Conservation (phyloP, 106 monocot species). For the Hemerocallis citrina region DNA sequence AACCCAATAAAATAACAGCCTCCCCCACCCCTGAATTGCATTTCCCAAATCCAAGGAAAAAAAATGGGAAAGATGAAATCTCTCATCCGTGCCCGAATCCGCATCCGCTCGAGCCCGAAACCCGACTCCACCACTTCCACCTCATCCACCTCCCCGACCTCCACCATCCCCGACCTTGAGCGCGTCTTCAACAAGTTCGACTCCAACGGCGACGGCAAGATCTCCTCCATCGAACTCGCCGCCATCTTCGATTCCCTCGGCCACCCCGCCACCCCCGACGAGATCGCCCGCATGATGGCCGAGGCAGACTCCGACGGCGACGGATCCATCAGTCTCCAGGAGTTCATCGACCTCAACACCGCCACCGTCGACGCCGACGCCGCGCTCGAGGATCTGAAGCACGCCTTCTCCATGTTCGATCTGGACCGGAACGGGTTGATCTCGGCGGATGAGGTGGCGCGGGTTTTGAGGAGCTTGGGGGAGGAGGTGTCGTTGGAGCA, state of each 20-base stretch:
- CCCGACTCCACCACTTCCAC: background rate
- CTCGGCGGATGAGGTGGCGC: constrained; percentile 43
- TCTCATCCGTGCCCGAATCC: too few species aligned
- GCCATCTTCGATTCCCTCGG: constrained; percentile 36
- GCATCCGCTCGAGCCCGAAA: too few species aligned
- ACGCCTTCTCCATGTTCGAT: constrained; percentile 42
- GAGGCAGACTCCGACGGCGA: constrained; percentile 49
- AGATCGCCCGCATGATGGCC: constrained; percentile 31
- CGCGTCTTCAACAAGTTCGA: constrained; percentile 51
- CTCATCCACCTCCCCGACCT: background rate
- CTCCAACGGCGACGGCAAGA: constrained; percentile 40
- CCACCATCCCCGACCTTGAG: constrained; percentile 19
- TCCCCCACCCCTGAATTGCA: too few species aligned
- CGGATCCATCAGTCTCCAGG: constrained; percentile 37
- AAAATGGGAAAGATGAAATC: constrained; percentile 40
- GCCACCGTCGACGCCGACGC: constrained; percentile 14
- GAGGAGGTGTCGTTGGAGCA: constrained; percentile 30
- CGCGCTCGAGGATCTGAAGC: constrained; percentile 26
- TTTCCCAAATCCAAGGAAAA: too few species aligned
- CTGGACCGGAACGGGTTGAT: constrained; percentile 37
- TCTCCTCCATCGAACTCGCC: constrained; percentile 29
- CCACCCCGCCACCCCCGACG: constrained; percentile 23
- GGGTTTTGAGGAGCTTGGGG: constrained; percentile 32
- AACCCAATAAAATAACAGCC: too few species aligned
- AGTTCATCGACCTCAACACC: constrained; percentile 34